These are phyloP conservation scores for Knoxia roxburghii DNA, from an alignment of 257 asterid species.

Conservation along the genomic window DNA sequence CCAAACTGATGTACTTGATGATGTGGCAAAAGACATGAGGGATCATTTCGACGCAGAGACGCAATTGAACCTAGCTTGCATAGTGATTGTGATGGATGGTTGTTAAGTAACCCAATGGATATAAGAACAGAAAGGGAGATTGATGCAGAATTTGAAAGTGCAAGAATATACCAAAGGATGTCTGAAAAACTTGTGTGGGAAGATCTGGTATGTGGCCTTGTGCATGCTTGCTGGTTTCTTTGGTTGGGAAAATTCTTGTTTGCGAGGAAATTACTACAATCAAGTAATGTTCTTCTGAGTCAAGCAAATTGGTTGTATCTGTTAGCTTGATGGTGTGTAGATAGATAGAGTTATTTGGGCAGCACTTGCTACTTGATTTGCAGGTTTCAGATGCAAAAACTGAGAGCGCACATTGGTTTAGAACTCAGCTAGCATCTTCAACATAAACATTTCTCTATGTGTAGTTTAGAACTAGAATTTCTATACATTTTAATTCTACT, in stretches of 20 bases:
- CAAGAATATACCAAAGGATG: slow-evolving; percentile 68
- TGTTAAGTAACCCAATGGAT: slow-evolving; percentile 77
- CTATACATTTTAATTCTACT: too few relatives aligned
- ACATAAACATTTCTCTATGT: too few relatives aligned
- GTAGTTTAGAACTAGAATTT: too few relatives aligned
- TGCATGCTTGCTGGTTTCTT: too few relatives aligned
- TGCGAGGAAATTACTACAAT: background rate
- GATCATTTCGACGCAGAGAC: slow-evolving; percentile 54
- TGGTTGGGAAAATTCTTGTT: background rate
- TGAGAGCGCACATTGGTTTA: too few relatives aligned
- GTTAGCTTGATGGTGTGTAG: background rate
- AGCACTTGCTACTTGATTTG: too few relatives aligned
- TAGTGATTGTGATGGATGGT: slow-evolving; percentile 74
- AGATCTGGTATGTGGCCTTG: background rate
- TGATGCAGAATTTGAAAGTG: slow-evolving; percentile 84
- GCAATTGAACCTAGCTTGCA: slow-evolving; percentile 27
- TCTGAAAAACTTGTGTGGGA: slow-evolving; percentile 36
- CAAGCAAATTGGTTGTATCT: background rate
- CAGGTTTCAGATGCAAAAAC: too few relatives aligned
- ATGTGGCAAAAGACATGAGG: slow-evolving; percentile 88
- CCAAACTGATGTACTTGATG: slow-evolving; percentile 80
- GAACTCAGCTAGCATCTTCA: too few relatives aligned
- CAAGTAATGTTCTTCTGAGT: background rate
- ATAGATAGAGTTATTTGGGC: too few relatives aligned
- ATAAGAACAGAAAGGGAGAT: slow-evolving; percentile 86